A percentile compares a stretch with the other conserved stretches of the same genome.
Evolutionary conservation across 768 basidiomycete species (phyloP).

Genomic region (Pleurotus citrinopileatus): DNA sequence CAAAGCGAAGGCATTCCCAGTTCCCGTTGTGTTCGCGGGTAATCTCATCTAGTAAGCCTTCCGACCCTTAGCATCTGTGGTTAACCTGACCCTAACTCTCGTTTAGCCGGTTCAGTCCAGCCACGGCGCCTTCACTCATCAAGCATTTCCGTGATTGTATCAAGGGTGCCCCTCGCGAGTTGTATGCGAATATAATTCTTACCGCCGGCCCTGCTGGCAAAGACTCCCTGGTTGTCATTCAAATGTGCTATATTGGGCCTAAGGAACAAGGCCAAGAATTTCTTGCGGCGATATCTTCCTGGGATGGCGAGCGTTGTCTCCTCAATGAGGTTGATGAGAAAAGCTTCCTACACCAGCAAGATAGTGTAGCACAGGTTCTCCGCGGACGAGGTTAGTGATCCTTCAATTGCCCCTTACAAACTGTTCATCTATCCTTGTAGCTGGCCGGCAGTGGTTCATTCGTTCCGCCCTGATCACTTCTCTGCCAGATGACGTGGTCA

Average conservation of each 20-base stretch:
- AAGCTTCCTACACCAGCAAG: slow-evolving; percentile 85
- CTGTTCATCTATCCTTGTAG: slow-evolving; percentile 29
- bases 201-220: slow-evolving; percentile 86
- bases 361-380: slow-evolving; percentile 87
- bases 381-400: slow-evolving; percentile 67
- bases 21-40: slow-evolving; percentile 89
- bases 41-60: slow-evolving; percentile 83
- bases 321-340: slow-evolving; percentile 92
- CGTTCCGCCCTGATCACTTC: slow-evolving; percentile 82
- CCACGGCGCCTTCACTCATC: slow-evolving; percentile 86
- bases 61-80: not conserved
- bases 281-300: slow-evolving; percentile 76
- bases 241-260: slow-evolving; percentile 86
- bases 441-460: slow-evolving; percentile 87
- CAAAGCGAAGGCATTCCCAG: slow-evolving; percentile 83
- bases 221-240: slow-evolving; percentile 85
- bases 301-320: slow-evolving; percentile 85
- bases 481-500: slow-evolving; percentile 83
- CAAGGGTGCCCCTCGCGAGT: slow-evolving; percentile 81
- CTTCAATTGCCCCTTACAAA: slow-evolving; percentile 6
- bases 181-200: slow-evolving; percentile 87
- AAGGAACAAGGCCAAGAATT: slow-evolving; percentile 75
- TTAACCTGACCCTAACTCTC: slow-evolving; percentile 13
- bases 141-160: slow-evolving; percentile 92
- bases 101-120: slow-evolving; percentile 76